phyloP scores from a whole-genome alignment of 164 flowering plant species.

The Vitis rupestris region DNA sequence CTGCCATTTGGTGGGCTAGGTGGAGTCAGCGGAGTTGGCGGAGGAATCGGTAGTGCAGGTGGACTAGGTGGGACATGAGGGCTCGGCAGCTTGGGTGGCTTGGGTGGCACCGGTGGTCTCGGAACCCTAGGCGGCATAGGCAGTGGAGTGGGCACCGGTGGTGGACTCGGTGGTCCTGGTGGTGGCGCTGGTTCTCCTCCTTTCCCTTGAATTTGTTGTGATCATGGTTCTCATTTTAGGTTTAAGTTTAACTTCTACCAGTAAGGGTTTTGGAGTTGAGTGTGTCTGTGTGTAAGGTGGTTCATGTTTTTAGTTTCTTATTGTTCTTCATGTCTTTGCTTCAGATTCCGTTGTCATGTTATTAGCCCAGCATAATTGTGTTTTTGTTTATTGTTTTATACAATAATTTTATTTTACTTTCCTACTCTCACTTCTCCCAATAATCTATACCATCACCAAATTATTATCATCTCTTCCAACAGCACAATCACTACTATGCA shows the following conservation, averaged over 20 bases:
- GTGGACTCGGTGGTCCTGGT: conserved; percentile 14
- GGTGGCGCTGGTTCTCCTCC: conserved; percentile 19
- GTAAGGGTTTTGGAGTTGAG: background rate
- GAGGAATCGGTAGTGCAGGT: conserved; percentile 9
- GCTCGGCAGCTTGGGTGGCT: conserved; percentile 11
- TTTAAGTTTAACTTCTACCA: too few relatives aligned
- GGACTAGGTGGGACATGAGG: conserved; percentile 16
- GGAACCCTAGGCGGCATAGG: conserved; percentile 16
- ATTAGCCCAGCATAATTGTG: too few relatives aligned
- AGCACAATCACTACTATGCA: too few relatives aligned
- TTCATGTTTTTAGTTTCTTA: too few relatives aligned
- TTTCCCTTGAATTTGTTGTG: conserved; percentile 6
- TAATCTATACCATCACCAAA: too few relatives aligned
- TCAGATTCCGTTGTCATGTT: too few relatives aligned
- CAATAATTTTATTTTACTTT: too few relatives aligned
- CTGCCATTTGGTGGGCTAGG: conserved; percentile 11
- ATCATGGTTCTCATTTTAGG: background rate
- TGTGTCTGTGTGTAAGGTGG: too few relatives aligned
- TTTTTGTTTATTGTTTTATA: too few relatives aligned
- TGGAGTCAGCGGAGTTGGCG: conserved; percentile 6
- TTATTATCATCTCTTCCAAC: too few relatives aligned
- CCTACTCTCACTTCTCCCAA: too few relatives aligned
- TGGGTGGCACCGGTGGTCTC: conserved; percentile 13
- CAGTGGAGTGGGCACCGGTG: conserved; percentile 13
- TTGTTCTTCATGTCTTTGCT: too few relatives aligned